Conservation (phyloP, 192 early-diverging fungal genomes). For the Coemansia asiatica region DNA sequence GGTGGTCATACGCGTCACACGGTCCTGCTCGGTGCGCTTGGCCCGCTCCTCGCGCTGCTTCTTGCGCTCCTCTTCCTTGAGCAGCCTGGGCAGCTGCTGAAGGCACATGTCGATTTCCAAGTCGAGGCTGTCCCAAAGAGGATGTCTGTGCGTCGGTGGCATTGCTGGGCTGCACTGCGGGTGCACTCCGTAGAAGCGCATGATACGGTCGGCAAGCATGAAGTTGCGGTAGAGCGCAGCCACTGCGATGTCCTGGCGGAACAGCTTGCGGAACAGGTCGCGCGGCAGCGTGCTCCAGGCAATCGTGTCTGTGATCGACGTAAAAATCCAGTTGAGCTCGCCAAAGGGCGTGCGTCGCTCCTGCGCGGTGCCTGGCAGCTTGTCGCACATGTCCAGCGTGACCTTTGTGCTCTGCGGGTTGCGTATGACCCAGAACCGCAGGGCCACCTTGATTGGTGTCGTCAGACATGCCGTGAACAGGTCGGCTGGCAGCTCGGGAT, state of each 20-base stretch:
- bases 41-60: conserved; percentile 31
- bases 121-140: conserved; percentile 96
- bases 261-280: conserved; percentile 87
- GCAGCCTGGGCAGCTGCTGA: conserved; percentile 81
- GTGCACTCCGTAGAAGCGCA: conserved; percentile 91
- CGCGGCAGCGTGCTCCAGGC: conserved; percentile 92
- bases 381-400: conserved; percentile 65
- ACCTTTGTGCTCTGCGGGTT: conserved; percentile 71
- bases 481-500: conserved; percentile 93
- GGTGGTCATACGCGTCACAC: conserved; percentile 10
- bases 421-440: conserved; percentile 87
- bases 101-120: conserved; percentile 92
- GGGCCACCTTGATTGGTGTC: conserved; percentile 90
- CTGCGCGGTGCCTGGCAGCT: conserved; percentile 82
- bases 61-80: conserved; percentile 44
- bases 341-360: conserved; percentile 93
- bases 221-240: conserved; percentile 95
- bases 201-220: conserved; percentile 91
- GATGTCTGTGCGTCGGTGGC: conserved; percentile 90
- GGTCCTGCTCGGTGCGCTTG: conserved; percentile 25
- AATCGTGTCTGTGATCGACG: conserved; percentile 97
- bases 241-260: conserved; percentile 91
- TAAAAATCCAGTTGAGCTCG: conserved; percentile 99
- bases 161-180: conserved; percentile 84
- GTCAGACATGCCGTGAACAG: conserved; percentile 96